A percentile compares a stretch with the other conserved stretches of the same genome.
These are phyloP conservation scores for Sphagnum contortum DNA, from an alignment of 225 moss, liverwort and hornwort species.

Conservation along the genomic window DNA sequence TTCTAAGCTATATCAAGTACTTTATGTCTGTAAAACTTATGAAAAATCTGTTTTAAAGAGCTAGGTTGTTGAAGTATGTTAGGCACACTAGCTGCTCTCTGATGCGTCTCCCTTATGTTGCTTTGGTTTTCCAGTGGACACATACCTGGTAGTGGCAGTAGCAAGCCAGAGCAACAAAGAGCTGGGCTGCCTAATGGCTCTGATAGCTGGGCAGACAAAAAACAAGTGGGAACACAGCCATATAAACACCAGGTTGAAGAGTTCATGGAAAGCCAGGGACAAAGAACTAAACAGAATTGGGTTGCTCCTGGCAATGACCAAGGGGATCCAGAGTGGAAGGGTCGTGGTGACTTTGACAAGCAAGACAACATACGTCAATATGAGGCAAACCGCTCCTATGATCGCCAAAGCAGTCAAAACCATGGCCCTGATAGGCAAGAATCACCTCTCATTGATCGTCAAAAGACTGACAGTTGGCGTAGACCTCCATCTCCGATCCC, in stretches of 20 bases:
- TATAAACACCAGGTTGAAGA: slow-evolving; percentile 54
- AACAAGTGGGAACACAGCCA: slow-evolving; percentile 47
- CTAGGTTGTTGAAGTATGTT: no score
- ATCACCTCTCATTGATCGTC: slow-evolving; percentile 57
- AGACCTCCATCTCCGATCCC: slow-evolving; percentile 47
- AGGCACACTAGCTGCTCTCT: no score
- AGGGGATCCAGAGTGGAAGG: slow-evolving; percentile 51
- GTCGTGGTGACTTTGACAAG: slow-evolving; percentile 58
- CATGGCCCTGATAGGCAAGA: slow-evolving; percentile 61
- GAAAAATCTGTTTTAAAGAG: no score
- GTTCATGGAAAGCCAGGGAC: slow-evolving; percentile 50
- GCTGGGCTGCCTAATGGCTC: slow-evolving; percentile 31
- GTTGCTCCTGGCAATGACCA: slow-evolving; percentile 14
- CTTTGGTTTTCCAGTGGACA: slow-evolving; percentile 9
- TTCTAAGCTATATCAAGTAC: no score
- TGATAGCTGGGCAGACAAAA: slow-evolving; percentile 70
- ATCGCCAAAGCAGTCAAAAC: slow-evolving; percentile 45
- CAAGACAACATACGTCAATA: slow-evolving; percentile 37
- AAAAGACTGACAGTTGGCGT: slow-evolving; percentile 95
- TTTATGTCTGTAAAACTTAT: no score
- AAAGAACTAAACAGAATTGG: slow-evolving; percentile 59
- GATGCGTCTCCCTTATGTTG: no score
- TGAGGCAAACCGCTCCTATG: slow-evolving; percentile 38
- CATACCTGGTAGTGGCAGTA: slow-evolving; percentile 8
- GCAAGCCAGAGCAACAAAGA: slow-evolving; percentile 55